Base-by-base conservation (phyloP, 2,329 filamentous ascomycete genomes). In the Trichophyton benhamiae region DNA sequence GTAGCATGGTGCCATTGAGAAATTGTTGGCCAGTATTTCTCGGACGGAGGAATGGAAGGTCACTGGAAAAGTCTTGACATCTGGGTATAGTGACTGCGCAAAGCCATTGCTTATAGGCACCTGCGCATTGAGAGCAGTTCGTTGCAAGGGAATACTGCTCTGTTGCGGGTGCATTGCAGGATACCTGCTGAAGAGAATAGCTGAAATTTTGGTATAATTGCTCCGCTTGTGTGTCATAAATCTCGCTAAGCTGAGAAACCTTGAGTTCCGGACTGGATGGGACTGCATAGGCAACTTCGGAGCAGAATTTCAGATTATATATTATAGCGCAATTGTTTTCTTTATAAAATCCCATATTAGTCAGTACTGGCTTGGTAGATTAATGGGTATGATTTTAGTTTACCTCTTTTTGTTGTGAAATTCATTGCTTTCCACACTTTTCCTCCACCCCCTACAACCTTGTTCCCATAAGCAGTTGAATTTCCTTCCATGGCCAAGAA, bases 81-180 rank as follows among this genome's bases (percentile, higher is more conserved):
- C 91, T 88, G 0, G 94, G 94, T 64, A 99, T 94, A 15, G 85
- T 87, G 30, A 97, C 91, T 25, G 89, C 88, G 77, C 94, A 99
- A 20, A 99, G 85, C 94, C 94, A 99, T 69, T 85, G 80, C 73
- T 95, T 96, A 80, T 99, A 99, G 7, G 90, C 89, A 0, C 72
- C 69, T 15, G 79, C 83, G 74, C 94, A 99, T 72, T 95, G 82
- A 49, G 78, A 74, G 77, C 94, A 99, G 66, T 75, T 83, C 48
- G 85, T 83, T 1, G 84, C 87, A 13, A 97, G 83, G 0, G 91
- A 96, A 76, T 95, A 99, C 65, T 83, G 82, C 13, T 88, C 84
- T 38, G 86, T 85, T 1, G 82, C 76, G 0, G 82, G 82, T 2
- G 89, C 87, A 68, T 96, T 86, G 78, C 94, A 99, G 13, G 89